Base-by-base conservation (phyloP, 2,329 filamentous ascomycete genomes). In the Trichophyton schoenleinii region DNA sequence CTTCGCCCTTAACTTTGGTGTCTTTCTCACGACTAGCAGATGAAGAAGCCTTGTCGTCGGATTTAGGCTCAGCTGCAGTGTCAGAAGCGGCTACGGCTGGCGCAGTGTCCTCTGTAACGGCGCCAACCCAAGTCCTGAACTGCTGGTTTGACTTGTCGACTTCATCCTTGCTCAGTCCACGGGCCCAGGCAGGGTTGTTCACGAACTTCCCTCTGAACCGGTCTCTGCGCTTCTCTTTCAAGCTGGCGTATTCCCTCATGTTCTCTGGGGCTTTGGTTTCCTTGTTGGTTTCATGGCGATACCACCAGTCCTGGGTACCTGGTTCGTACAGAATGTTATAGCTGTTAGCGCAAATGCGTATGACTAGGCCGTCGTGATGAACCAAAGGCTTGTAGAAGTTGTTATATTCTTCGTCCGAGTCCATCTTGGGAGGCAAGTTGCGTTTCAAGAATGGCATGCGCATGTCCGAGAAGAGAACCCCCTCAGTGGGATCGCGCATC, bases 401-500 rank as follows among this genome's bases (percentile, higher is more conserved):
- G 57, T 83, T 82, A 52, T 81, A 81, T 62, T 80, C 79, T 53
- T 85, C 82, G 41, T 85, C 84, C 57, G 87, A 83, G 42, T 81
- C 79, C 62, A 88, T 82, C 62, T 80, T 75, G 70, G 65, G 78
- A 0, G 86, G 85, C 42, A 90, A 77, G 71, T 88, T 91, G 62
- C 88, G 86, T 58, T 83, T 81, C 15, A 92, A 79, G 62, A 91
- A 83, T 3, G 84, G 81, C 74, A 85, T 87, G 64, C 82, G 83
- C 68, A 90, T 80, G 57, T 82, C 83, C 4, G 81, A 80, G 58
- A 85, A 79, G 5, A 81, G 77, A 2, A 94, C 81, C 13, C 88
- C 88, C 73, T 94, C 89, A 0, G 94, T 99, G 1, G 89, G 88
- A 69, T 96, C 90, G 25, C 91, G 83, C 65, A 90, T 89, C 66